Evolutionary conservation across 345 rosid genomes (phyloP).

Genomic region (Sonneratia alba): DNA sequence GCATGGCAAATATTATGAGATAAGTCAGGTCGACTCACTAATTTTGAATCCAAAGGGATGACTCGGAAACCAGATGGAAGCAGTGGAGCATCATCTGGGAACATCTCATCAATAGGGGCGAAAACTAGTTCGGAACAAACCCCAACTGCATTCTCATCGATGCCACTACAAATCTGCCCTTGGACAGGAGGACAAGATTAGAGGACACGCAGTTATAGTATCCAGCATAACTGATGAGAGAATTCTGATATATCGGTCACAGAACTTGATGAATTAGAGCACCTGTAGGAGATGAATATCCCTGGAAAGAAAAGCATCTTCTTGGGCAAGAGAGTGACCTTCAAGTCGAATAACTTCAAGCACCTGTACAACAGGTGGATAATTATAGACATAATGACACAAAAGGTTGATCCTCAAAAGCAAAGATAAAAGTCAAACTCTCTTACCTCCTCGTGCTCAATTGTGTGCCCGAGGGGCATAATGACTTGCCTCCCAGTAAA

Average conservation of each 20-base stretch:
- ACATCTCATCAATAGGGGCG: conserved; percentile 98
- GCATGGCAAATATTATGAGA: not conserved
- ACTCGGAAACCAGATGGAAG: conserved; percentile 96
- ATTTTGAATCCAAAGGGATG: conserved; percentile 82
- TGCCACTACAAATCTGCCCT: conserved; percentile 79
- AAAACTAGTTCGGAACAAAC: conserved; percentile 87
- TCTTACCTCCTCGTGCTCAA: conserved; percentile 90
- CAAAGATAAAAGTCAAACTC: not conserved
- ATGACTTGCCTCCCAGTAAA: conserved; percentile 92
- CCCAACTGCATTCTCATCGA: conserved; percentile 87
- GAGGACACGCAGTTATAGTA: not conserved
- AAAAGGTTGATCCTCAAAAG: not conserved
- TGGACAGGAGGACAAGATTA: not conserved
- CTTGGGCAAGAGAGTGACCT: conserved; percentile 89
- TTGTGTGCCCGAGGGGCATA: conserved; percentile 96
- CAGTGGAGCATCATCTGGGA: conserved; percentile 93
- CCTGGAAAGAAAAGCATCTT: conserved; percentile 85
- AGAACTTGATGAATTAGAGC: conserved; percentile 4
- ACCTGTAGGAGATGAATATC: conserved; percentile 98
- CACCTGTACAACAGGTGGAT: conserved; percentile 28
- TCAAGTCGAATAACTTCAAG: conserved; percentile 93
- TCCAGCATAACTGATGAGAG: not conserved
- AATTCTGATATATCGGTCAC: not conserved
- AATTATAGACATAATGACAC: not conserved
- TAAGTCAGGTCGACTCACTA: conserved; percentile 30